phyloP scores from a whole-genome alignment of 768 basidiomycete genomes.

The Lactarius evosmus region DNA sequence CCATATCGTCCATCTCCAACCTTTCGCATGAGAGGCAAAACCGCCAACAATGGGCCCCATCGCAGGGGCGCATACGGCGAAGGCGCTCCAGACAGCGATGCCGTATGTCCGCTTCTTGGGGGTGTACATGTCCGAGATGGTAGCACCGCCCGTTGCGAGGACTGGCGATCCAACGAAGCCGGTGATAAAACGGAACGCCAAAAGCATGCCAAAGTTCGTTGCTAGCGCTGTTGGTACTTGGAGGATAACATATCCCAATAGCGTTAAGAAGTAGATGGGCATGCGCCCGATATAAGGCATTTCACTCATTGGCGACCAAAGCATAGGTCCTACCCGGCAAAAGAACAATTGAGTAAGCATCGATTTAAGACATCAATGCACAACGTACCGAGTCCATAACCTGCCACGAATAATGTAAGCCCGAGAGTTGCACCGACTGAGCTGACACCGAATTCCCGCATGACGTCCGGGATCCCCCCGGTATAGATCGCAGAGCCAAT shows the following conservation, averaged over 20 bases:
- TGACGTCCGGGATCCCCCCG: constrained; percentile 31
- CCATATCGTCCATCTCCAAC: constrained; percentile 39
- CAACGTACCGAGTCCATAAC: constrained; percentile 29
- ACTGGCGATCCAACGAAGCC: constrained; percentile 38
- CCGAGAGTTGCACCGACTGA: constrained; percentile 34
- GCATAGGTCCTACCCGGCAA: constrained; percentile 26
- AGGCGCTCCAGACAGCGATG: constrained; percentile 32
- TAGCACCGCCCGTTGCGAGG: constrained; percentile 37
- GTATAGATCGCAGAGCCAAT: constrained; percentile 38
- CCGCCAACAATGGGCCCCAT: constrained; percentile 37
- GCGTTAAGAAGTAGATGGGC: constrained; percentile 36
- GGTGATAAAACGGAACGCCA: constrained; percentile 38
- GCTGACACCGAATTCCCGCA: constrained; percentile 32
- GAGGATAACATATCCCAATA: constrained; percentile 35
- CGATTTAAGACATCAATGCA: not conserved
- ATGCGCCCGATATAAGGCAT: constrained; percentile 37
- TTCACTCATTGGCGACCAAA: constrained; percentile 36
- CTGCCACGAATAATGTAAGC: constrained; percentile 32
- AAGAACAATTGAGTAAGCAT: constrained; percentile 23
- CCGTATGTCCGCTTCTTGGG: constrained; percentile 30
- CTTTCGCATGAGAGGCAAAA: constrained; percentile 35
- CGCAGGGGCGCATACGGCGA: constrained; percentile 33
- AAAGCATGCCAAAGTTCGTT: constrained; percentile 33
- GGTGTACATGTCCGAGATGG: constrained; percentile 31
- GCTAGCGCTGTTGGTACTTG: constrained; percentile 37